Conservation (phyloP, 2,329 filamentous ascomycete species). For the Orbilia blumenaviensis region DNA sequence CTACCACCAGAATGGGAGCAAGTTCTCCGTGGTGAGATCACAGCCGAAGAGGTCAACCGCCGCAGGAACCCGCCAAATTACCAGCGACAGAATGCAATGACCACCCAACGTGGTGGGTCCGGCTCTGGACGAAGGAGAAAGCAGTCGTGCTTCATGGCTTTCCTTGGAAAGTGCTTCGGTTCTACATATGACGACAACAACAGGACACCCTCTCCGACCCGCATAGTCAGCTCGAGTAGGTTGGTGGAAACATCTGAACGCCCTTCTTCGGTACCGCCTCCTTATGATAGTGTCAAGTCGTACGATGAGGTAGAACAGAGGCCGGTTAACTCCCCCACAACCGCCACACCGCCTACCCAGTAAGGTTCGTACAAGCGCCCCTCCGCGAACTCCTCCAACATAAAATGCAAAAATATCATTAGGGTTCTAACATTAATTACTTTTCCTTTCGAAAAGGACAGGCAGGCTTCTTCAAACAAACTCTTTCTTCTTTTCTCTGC, state of each 20-base stretch:
- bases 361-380: constrained; percentile 28
- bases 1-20: constrained; percentile 96
- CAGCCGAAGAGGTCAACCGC: constrained; percentile 48
- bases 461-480: too few species aligned
- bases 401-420: neutral
- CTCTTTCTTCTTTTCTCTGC: too few species aligned
- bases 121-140: constrained; percentile 25
- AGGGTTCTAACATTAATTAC: too few species aligned
- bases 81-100: constrained; percentile 38
- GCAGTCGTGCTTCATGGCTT: constrained; percentile 39
- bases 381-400: neutral
- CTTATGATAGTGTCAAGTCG: constrained; percentile 54
- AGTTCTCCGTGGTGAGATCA: constrained; percentile 66
- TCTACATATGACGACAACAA: constrained; percentile 39
- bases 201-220: constrained; percentile 26
- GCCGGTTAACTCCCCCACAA: constrained; percentile 39
- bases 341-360: constrained; percentile 36
- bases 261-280: constrained; percentile 49
- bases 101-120: constrained; percentile 3
- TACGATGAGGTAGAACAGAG: constrained; percentile 53
- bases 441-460: neutral
- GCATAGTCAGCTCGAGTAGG: constrained; percentile 50
- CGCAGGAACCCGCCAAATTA: constrained; percentile 48
- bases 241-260: constrained; percentile 52
- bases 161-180: constrained; percentile 42